Evolutionary conservation across 495 filamentous ascomycete species (phyloP), one percentile per base, ranked within the genome.

Genomic region (Neurospora sp.): DNA sequence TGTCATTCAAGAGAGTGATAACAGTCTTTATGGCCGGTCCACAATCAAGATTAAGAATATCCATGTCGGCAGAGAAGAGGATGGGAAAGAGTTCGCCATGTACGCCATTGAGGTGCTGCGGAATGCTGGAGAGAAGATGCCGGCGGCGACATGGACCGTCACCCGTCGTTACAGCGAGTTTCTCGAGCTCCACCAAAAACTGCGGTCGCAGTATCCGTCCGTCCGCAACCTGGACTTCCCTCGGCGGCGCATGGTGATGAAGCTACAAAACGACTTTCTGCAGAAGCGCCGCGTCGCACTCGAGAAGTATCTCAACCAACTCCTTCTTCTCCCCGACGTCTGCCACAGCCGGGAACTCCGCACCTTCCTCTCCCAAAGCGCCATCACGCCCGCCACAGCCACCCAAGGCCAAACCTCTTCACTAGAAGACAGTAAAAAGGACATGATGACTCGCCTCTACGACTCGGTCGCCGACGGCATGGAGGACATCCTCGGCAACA

Each of bases 401-500:
- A 39, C 12, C 74, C 86, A 85, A 44, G 81, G 82, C 46, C 84
- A 85, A 69, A 79, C 82, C 71, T 72, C 82, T 11, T 74, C 79
- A 73, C 83, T 80, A 54, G 83, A 85, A 46, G 87, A 87, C 70
- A 90, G 93, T 77, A 89, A 90, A 66, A 93, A 92, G 75, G 96
- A 98, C 79, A 92, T 98, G 75, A 94, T 99, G 62, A 93, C 93
- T 0, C 89, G 96, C 18, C 90, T 99, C 62, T 98, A 98, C 83
- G 95, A 95, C 80, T 97, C 94, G 3, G 94, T 99, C 66, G 89
- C 95, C 4, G 95, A 98, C 79, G 96, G 96, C 40, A 97, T 98
- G 94, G 96, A 99, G 82, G 96, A 99, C 76, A 94, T 98, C 70
- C 85, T 99, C 54, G 84, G 96, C 46, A 98, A 97, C 79, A 94